Evolutionary conservation across 257 asterid genomes (phyloP), one percentile per base, ranked within the genome.

Genomic region (Ocimum tenuiflorum): DNA sequence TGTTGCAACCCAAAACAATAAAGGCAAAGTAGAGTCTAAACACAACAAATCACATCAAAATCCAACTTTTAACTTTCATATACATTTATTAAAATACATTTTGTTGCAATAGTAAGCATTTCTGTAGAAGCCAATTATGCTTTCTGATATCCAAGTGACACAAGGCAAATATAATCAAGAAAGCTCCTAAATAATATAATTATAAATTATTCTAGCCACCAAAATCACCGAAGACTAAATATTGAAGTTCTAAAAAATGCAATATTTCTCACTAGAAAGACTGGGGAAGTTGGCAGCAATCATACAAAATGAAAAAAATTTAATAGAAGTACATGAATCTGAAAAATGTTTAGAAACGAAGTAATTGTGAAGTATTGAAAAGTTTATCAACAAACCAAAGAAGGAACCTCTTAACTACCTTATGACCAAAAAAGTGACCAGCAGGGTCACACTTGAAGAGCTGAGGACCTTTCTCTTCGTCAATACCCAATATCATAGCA

Each of bases 381-480:
- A 27, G 2, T 27, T 27, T 27, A 33, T 52, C 13, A 71, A 36
- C n/a, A n/a, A 43, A 19, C 29, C 61, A 49, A 61, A 63, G 29
- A 27, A 27, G 13, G 38, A 63, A 60, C 27, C 9, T 50, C 71
- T 1, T 53, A 33, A 55, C 71, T 81, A 94, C 99, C 96, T 94
- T 94, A 43, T 94, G 99, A 67, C 99, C 99, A 46, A 86, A 94
- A 75, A 94, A 94, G 77, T 94, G 97, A 65, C 99, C 99, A 7
- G 99, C 99, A n/a, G 99, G 99, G 63, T 94, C 99, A 73, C 99
- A 94, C 69, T 94, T 94, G 82, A 91, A 94, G 71, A 94, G 97
- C 72, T 86, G 97, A 63, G 99, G 96, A 31, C 99, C 99, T 69
- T 72, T 83, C 85, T 94, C 99, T 70, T 88, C 95, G 45, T 94